Percentiles rank a stretch among this genome's conserved stretches.
These are phyloP conservation scores for Sisymbrium irio DNA, from an alignment of 345 rosid genomes.

Conservation along the genomic window DNA sequence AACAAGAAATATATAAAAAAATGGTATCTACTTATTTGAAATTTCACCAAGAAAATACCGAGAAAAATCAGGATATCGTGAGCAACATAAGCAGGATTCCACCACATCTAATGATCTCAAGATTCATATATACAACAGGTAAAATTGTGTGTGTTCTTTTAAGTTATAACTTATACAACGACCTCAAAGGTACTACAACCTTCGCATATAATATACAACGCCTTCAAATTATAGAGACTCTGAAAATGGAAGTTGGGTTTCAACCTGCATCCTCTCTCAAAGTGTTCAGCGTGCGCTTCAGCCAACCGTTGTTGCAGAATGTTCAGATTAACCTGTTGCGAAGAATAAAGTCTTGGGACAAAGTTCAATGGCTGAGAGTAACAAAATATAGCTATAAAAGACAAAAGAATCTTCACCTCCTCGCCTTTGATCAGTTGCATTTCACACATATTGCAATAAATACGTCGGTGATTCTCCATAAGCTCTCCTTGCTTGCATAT, in stretches of 20 bases:
- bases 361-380: not conserved
- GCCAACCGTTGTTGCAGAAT: constrained; percentile 54
- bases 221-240: constrained; percentile 58
- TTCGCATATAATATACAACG: constrained; percentile 66
- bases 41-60: not conserved
- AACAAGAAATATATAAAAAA: not conserved
- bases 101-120: not conserved
- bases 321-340: constrained; percentile 54
- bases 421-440: constrained; percentile 59
- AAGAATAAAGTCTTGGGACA: not conserved
- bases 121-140: not conserved
- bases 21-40: not conserved
- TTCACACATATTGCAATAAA: constrained; percentile 65
- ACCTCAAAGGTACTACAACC: constrained; percentile 67
- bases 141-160: not conserved
- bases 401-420: constrained; percentile 41
- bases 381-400: not conserved
- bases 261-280: constrained; percentile 65
- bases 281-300: constrained; percentile 63
- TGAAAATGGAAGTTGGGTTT: constrained; percentile 61
- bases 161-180: constrained; percentile 41
- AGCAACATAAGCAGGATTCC: not conserved
- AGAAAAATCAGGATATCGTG: not conserved
- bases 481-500: constrained; percentile 77
- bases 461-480: constrained; percentile 52